A percentile compares a stretch with the other conserved stretches of the same genome.
Evolutionary conservation across 805 yeast genomes (phyloP).

Genomic region (Schwanniomyces yamadae): DNA sequence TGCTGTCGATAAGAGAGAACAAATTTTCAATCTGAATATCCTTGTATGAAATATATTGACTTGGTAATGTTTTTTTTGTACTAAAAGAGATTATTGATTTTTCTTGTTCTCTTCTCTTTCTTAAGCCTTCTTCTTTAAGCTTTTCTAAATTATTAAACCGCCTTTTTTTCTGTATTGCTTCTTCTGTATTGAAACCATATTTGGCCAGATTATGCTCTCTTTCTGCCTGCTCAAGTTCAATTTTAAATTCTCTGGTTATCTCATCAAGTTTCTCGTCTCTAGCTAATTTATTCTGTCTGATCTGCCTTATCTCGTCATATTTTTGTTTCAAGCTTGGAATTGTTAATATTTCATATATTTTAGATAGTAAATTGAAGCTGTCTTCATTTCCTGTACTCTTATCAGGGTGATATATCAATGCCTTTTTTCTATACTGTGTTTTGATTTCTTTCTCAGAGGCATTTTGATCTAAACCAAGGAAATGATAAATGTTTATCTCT

Average conservation of each 20-base stretch:
- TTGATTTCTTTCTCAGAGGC: slow-evolving; percentile 25
- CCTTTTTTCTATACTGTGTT: slow-evolving; percentile 31
- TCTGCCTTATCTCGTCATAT: slow-evolving; percentile 30
- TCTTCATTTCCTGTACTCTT: slow-evolving; percentile 30
- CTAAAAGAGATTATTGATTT: slow-evolving; percentile 11
- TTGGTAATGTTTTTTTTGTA: neutral
- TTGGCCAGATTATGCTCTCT: slow-evolving; percentile 12
- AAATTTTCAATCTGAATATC: slow-evolving; percentile 15
- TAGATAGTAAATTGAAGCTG: slow-evolving; percentile 30
- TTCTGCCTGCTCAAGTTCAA: slow-evolving; percentile 27
- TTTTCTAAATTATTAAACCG: slow-evolving; percentile 13
- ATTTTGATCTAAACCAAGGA: slow-evolving; percentile 20
- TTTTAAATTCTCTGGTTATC: slow-evolving; percentile 25
- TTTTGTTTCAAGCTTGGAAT: slow-evolving; percentile 21
- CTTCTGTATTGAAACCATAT: slow-evolving; percentile 7
- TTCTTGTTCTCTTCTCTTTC: slow-evolving; percentile 25
- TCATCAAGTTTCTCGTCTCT: slow-evolving; percentile 17
- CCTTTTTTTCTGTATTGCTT: slow-evolving; percentile 3
- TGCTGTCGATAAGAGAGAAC: neutral
- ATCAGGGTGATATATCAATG: slow-evolving; percentile 42
- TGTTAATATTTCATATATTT: slow-evolving; percentile 31
- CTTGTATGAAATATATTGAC: slow-evolving; percentile 16
- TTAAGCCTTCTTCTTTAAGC: slow-evolving; percentile 28
- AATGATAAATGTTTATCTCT: slow-evolving; percentile 27
- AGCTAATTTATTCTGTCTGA: slow-evolving; percentile 10